phyloP scores from a whole-genome alignment of 164 flowering plant genomes.

The Macadamia tetraphylla region DNA sequence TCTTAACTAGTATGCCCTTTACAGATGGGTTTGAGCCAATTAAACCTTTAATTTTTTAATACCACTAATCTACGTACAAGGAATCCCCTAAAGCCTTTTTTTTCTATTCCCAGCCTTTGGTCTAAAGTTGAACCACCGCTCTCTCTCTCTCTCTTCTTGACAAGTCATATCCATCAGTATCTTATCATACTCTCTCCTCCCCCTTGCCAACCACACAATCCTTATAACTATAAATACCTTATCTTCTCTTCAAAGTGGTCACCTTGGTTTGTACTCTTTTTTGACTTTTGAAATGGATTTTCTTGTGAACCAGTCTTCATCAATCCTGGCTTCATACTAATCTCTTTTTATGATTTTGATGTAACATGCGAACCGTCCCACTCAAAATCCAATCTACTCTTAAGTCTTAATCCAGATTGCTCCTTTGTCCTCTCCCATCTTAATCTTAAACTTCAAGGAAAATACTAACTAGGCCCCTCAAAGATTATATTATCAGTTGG shows the following conservation, averaged over 20 bases:
- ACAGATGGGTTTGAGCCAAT: too few relatives aligned
- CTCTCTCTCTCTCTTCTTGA: background rate
- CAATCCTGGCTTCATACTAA: background rate
- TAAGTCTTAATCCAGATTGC: background rate
- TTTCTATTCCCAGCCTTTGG: too few relatives aligned
- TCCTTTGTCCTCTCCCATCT: background rate
- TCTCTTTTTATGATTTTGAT: background rate
- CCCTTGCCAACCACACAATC: background rate
- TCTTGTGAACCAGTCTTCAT: background rate
- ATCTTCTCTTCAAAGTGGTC: background rate
- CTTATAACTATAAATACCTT: background rate
- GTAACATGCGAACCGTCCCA: background rate
- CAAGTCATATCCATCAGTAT: too few relatives aligned
- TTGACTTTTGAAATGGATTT: background rate
- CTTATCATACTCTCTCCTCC: background rate
- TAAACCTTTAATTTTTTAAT: too few relatives aligned
- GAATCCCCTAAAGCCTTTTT: too few relatives aligned
- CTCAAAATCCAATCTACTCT: background rate
- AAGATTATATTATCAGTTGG: background rate
- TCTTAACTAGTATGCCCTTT: too few relatives aligned
- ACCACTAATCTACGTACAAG: too few relatives aligned
- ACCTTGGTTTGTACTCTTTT: background rate
- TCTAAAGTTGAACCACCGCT: background rate
- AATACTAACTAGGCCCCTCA: background rate
- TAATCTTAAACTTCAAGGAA: background rate